These are phyloP conservation scores for Schwanniomyces etchellsii DNA, from an alignment of 1,139 yeast species.

Conservation along the genomic window DNA sequence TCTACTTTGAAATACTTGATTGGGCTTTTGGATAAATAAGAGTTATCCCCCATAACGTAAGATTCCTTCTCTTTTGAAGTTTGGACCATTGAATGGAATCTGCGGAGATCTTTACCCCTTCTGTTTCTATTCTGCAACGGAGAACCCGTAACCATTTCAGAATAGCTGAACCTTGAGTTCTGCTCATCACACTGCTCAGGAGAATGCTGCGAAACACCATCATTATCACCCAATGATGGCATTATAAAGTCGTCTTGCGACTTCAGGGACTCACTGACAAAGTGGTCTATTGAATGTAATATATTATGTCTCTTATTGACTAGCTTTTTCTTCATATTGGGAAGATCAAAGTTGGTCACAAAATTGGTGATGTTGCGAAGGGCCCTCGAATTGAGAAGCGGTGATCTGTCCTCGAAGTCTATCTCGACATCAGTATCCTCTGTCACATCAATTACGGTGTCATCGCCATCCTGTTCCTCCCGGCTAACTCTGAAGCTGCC, in stretches of 20 bases:
- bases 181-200: conserved; percentile 2
- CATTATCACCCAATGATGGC: background rate
- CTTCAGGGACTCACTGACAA: background rate
- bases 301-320: conserved; percentile 10
- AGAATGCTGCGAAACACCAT: too few relatives aligned
- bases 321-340: conserved; percentile 16
- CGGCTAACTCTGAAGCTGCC: conserved; percentile 29
- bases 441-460: background rate
- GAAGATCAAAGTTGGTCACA: conserved; percentile 20
- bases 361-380: conserved; percentile 23
- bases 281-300: background rate
- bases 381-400: conserved; percentile 18
- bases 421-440: conserved; percentile 8
- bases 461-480: conserved; percentile 12
- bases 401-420: conserved; percentile 12
- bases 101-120: conserved; percentile 32
- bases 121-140: conserved; percentile 3
- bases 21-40: conserved; percentile 32
- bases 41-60: conserved; percentile 29
- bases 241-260: background rate
- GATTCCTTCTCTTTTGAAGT: conserved; percentile 32
- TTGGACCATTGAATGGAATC: conserved; percentile 66
- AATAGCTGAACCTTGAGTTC: conserved; percentile 5
- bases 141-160: conserved; percentile 14
- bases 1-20: conserved; percentile 43